These are phyloP conservation scores for Corchorus capsularis DNA, from an alignment of 345 rosid genomes.

Conservation along the genomic window DNA sequence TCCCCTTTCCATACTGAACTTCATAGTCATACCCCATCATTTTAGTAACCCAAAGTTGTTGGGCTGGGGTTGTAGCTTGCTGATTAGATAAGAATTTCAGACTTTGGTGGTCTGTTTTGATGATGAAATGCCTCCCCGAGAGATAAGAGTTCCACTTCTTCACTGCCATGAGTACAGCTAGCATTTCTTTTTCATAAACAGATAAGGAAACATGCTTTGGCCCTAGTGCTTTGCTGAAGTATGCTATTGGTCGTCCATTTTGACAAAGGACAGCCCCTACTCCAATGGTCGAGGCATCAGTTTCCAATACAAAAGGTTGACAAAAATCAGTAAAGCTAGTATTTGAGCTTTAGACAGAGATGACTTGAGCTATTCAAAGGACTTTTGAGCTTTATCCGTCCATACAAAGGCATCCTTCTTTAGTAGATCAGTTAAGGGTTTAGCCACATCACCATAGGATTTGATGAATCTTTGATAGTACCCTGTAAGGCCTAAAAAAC, in stretches of 20 bases:
- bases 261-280: neutral
- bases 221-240: neutral
- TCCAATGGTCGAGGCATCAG: neutral
- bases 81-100: neutral
- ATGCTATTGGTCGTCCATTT: neutral
- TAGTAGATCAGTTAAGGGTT: neutral
- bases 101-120: neutral
- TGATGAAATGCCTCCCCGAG: neutral
- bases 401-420: neutral
- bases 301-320: neutral
- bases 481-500: neutral
- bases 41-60: neutral
- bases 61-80: neutral
- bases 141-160: neutral
- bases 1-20: neutral
- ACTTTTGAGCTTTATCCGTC: fast-evolving
- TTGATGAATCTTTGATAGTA: neutral
- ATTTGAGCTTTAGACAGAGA: neutral
- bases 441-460: neutral
- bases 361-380: neutral
- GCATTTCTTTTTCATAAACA: neutral
- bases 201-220: neutral
- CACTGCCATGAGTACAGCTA: neutral
- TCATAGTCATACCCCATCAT: neutral
- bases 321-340: neutral